Conservation (phyloP, 2,329 filamentous ascomycete genomes). For the Ceratocystis huliohia region DNA sequence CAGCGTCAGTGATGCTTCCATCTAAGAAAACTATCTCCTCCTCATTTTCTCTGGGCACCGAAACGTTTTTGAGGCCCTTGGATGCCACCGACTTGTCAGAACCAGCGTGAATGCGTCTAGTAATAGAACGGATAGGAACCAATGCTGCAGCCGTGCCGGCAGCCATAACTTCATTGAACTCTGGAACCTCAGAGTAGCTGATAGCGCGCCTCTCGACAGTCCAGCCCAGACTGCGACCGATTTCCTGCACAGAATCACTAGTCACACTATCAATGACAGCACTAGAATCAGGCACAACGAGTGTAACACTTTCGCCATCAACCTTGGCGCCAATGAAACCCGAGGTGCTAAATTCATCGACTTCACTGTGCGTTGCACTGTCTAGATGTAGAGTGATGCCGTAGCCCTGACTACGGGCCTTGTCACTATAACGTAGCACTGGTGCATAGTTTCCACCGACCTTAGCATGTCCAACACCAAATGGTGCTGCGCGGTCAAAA, state of each 20-base stretch:
- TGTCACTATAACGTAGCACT: constrained; percentile 76
- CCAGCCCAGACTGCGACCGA: constrained; percentile 71
- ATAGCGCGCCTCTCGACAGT: constrained; percentile 66
- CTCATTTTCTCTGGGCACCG: constrained; percentile 23
- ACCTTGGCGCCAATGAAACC: constrained; percentile 74
- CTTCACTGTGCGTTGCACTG: constrained; percentile 65
- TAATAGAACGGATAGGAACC: constrained; percentile 85
- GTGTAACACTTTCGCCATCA: constrained; percentile 40
- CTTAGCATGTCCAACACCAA: constrained; percentile 84
- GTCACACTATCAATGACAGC: constrained; percentile 83
- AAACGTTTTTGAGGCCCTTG: constrained; percentile 18
- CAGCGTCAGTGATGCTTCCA: constrained; percentile 51
- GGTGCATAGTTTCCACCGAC: constrained; percentile 93
- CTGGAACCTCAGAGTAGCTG: constrained; percentile 44
- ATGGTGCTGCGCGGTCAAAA: constrained; percentile 85
- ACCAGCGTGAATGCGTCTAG: constrained; percentile 41
- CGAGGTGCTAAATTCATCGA: constrained; percentile 93
- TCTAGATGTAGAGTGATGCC: constrained; percentile 94
- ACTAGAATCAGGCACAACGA: constrained; percentile 70
- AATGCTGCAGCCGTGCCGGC: constrained; percentile 84
- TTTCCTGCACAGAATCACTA: constrained; percentile 61
- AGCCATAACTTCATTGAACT: constrained; percentile 65
- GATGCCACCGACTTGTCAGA: constrained; percentile 30
- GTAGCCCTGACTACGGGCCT: constrained; percentile 63
- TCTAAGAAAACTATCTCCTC: constrained; percentile 46